Percentiles rank a stretch among this genome's conserved stretches.
Conservation (phyloP, 2,329 filamentous ascomycete species). For the Pseudocercospora musae region DNA sequence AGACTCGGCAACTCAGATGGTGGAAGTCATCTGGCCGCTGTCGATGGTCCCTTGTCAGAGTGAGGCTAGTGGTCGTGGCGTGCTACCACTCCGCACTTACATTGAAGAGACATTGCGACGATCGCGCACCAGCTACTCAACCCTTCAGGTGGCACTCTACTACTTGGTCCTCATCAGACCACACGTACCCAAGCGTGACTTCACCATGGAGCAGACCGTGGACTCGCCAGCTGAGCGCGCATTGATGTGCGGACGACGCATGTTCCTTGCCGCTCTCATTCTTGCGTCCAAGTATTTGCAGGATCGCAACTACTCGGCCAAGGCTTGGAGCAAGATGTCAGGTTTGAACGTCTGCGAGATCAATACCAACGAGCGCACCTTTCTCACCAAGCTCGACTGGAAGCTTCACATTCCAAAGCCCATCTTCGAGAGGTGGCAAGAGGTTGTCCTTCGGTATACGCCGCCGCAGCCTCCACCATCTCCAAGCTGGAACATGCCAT, state of each 20-base stretch:
- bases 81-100: conserved; percentile 87
- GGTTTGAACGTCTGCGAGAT: conserved; percentile 92
- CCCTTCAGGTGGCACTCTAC: conserved; percentile 91
- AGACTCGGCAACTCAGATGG: conserved; percentile 97
- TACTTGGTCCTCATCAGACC: conserved; percentile 93
- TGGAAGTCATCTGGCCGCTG: conserved; percentile 94
- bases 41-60: conserved; percentile 75
- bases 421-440: conserved; percentile 88
- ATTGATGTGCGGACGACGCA: conserved; percentile 90
- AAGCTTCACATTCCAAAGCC: conserved; percentile 88
- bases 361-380: conserved; percentile 93
- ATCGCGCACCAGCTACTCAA: conserved; percentile 95
- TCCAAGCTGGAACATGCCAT: conserved; percentile 21
- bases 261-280: conserved; percentile 94
- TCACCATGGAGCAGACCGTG: conserved; percentile 78
- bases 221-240: conserved; percentile 71
- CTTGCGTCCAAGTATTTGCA: conserved; percentile 97
- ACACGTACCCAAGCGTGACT: conserved; percentile 77
- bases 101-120: conserved; percentile 95
- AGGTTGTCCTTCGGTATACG: conserved; percentile 82
- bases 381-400: conserved; percentile 87
- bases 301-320: conserved; percentile 94
- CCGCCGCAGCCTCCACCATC: conserved; percentile 47
- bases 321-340: conserved; percentile 98
- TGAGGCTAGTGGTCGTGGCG: conserved; percentile 67